A percentile compares a stretch with the other conserved stretches of the same genome.
Evolutionary conservation across 2,329 filamentous ascomycete genomes (phyloP).

Genomic region (Juglanconis oblonga): DNA sequence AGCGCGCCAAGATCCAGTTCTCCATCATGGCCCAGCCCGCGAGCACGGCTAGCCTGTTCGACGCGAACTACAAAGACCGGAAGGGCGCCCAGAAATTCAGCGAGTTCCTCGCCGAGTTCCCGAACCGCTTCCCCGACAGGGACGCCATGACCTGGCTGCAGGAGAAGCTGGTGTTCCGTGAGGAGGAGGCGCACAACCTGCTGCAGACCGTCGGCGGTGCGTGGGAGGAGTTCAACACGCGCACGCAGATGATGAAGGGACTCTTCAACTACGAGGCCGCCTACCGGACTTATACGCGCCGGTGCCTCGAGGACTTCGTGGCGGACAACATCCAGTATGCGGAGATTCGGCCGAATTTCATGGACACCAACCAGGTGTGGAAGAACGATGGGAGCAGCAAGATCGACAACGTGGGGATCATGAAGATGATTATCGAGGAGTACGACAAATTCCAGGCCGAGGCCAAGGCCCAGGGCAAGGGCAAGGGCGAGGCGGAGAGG

Average conservation of each 20-base stretch:
- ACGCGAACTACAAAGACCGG: slow-evolving; percentile 39
- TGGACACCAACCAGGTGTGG: slow-evolving; percentile 51
- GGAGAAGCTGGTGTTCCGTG: slow-evolving; percentile 60
- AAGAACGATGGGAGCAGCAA: slow-evolving; percentile 42
- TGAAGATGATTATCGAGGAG: slow-evolving; percentile 49
- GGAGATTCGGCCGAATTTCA: slow-evolving; percentile 58
- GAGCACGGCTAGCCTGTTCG: slow-evolving; percentile 45
- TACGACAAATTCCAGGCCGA: slow-evolving; percentile 37
- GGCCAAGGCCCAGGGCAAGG: not conserved
- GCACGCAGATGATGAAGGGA: slow-evolving; percentile 59
- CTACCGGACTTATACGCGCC: slow-evolving; percentile 52
- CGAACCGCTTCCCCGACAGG: slow-evolving; percentile 22
- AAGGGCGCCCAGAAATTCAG: slow-evolving; percentile 42
- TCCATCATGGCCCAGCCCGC: slow-evolving; percentile 42
- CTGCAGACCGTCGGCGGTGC: slow-evolving; percentile 47
- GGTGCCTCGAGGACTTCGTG: slow-evolving; percentile 54
- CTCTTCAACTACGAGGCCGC: slow-evolving; percentile 56
- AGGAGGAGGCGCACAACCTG: slow-evolving; percentile 55
- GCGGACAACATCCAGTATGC: slow-evolving; percentile 58
- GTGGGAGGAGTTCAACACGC: slow-evolving; percentile 53
- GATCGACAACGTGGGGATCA: slow-evolving; percentile 47
- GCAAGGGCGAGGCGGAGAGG: slow-evolving; percentile 3
- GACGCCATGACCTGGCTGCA: slow-evolving; percentile 52
- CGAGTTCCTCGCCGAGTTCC: slow-evolving; percentile 38
- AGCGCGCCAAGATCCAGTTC: slow-evolving; percentile 60